Percentiles rank a stretch among this genome's conserved stretches.
These are phyloP conservation scores for Sphaerobolus stellatus DNA, from an alignment of 1,284 basidiomycete species.

Conservation along the genomic window DNA sequence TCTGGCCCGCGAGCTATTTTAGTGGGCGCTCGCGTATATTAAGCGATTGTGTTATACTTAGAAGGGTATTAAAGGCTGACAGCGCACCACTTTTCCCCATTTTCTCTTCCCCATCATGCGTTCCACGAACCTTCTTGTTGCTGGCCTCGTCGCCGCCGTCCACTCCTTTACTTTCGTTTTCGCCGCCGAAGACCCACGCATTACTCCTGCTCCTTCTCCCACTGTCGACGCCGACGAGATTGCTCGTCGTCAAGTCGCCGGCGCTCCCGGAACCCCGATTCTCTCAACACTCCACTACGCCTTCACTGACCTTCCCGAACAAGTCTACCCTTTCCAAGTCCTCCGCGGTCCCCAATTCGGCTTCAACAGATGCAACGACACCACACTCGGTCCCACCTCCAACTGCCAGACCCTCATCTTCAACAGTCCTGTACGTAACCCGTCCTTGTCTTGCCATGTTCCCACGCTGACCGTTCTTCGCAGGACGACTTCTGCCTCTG, in stretches of 20 bases:
- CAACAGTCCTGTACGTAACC: slow-evolving; percentile 2
- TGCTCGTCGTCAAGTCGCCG: neutral
- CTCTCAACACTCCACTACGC: neutral
- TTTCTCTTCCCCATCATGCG: neutral
- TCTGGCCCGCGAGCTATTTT: no score
- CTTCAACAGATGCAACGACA: slow-evolving; percentile 32
- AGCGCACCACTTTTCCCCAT: neutral
- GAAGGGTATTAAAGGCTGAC: no score
- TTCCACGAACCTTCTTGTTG: neutral
- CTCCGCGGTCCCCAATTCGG: slow-evolving; percentile 19
- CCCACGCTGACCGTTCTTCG: slow-evolving; percentile 1
- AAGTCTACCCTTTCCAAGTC: slow-evolving; percentile 1
- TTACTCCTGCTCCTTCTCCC: neutral
- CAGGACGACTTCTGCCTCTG: slow-evolving; percentile 23
- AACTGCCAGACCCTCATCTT: slow-evolving; percentile 28
- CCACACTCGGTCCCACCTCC: slow-evolving; percentile 27
- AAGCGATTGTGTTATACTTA: no score
- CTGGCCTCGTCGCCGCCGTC: neutral
- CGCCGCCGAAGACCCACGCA: neutral
- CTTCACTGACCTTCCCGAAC: neutral
- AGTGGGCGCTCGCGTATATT: no score
- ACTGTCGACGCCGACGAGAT: neutral
- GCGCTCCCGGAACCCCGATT: neutral
- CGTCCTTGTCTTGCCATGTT: slow-evolving; percentile 5
- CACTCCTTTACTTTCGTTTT: neutral